Evolutionary conservation across 306 rosid genomes (phyloP), one percentile per base, ranked within the genome.

Genomic region (Sicyos edulis): DNA sequence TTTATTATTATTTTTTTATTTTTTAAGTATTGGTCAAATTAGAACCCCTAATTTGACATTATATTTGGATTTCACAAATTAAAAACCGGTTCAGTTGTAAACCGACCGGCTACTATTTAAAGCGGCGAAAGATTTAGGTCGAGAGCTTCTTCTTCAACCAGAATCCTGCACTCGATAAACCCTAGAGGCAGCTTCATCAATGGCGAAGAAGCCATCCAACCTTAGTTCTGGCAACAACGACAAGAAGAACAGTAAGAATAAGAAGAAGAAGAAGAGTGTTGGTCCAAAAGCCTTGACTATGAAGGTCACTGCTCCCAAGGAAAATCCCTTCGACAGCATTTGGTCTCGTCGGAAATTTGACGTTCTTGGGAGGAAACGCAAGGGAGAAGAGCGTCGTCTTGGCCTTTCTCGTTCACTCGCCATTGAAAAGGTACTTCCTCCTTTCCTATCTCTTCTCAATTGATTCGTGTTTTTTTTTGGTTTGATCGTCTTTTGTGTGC

Each of bases 261-360:
- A 16, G 20, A 52, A 57, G 86, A 83, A 60, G 70, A 88, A 78
- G 86, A 83, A 78, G 26, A 83, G 57, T 57, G 54, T 84, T 0
- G 97, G 80, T 22, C 92, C 97, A 2, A 88, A 78, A 29, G 76
- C 74, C 3, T 79, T 83, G 16, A 81, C 96, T 19, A 88, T 90
- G 98, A 93, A 93, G 74, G 76, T 71, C 40, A 86, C 83, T 71
- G 87, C 87, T 3, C 67, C 86, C 0, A 84, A 77, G 24, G 71
- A 75, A 44, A 55, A 87, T 29, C 95, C 92, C 2, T 93, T 93
- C 78, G 98, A 90, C 75, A 84, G 86, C 6, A 88, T 93, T 16
- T 86, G 97, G 97, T 83, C 96, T 13, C 82, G 86, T 0, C 69
- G 89, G 54, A 93, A 93, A 72, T 93, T 93, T 75, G 92, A 90